These are phyloP conservation scores for Cladosporium sp. DNA, from an alignment of 2,329 filamentous ascomycete species.

Conservation along the genomic window DNA sequence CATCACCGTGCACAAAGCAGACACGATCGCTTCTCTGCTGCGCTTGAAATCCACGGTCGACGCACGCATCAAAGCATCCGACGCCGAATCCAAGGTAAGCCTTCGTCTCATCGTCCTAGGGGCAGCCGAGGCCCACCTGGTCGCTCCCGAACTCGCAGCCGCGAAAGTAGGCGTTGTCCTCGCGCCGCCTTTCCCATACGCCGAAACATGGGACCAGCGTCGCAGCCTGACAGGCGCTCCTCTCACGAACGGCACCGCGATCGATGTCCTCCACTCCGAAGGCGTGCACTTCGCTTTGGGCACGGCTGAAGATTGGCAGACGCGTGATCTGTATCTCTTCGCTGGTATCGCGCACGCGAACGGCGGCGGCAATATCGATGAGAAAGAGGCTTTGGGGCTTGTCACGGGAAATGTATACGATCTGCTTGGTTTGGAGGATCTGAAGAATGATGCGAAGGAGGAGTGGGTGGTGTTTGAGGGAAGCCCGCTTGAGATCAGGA, in stretches of 20 bases:
- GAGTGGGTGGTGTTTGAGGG: constrained; percentile 66
- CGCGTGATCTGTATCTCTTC: constrained; percentile 59
- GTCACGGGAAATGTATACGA: constrained; percentile 59
- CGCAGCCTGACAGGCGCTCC: constrained; percentile 64
- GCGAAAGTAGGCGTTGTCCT: constrained; percentile 62
- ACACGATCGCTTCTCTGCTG: constrained; percentile 61
- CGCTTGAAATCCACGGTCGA: constrained; percentile 60
- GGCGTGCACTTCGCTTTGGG: constrained; percentile 61
- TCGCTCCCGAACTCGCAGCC: constrained; percentile 59
- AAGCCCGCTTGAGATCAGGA: constrained; percentile 61
- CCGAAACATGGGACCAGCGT: constrained; percentile 60
- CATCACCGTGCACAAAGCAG: constrained; percentile 62
- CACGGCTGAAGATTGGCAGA: constrained; percentile 62
- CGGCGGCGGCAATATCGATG: constrained; percentile 54
- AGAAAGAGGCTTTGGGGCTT: constrained; percentile 58
- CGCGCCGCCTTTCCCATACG: constrained; percentile 58
- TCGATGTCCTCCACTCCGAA: constrained; percentile 59
- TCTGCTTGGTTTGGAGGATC: constrained; percentile 53
- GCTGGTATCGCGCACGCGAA: constrained; percentile 63
- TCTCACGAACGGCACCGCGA: constrained; percentile 63
- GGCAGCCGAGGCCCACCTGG: constrained; percentile 62
- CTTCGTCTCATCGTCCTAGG: constrained; percentile 61
- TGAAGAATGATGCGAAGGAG: constrained; percentile 24
- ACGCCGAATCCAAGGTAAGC: constrained; percentile 20
- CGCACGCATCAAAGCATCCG: constrained; percentile 28